Evolutionary conservation across 768 basidiomycete genomes (phyloP).

Genomic region (Mycena pura): DNA sequence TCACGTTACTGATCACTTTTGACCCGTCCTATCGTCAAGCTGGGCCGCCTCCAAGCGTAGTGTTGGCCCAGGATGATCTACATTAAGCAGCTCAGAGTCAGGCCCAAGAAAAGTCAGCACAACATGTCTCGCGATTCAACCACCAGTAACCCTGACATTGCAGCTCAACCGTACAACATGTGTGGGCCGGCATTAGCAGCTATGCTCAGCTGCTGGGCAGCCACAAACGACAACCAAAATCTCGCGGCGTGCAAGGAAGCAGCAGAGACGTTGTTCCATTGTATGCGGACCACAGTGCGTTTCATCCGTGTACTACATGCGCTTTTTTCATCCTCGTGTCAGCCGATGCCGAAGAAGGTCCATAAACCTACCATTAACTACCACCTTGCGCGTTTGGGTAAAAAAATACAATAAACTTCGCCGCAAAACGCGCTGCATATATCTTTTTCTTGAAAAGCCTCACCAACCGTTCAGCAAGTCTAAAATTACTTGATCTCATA

Average conservation of each 20-base stretch:
- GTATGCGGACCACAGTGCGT: slow-evolving; percentile 87
- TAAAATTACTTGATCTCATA: not conserved
- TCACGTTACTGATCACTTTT: slow-evolving; percentile 4
- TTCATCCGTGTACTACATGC: not conserved
- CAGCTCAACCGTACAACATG: slow-evolving; percentile 57
- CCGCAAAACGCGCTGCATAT: not conserved
- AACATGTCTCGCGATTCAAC: not conserved
- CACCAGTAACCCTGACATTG: not conserved
- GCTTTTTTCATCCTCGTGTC: slow-evolving; percentile 11
- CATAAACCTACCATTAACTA: slow-evolving; percentile 88
- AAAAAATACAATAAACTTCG: slow-evolving; percentile 67
- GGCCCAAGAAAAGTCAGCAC: slow-evolving; percentile 73
- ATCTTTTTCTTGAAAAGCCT: not conserved
- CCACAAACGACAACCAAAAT: slow-evolving; percentile 66
- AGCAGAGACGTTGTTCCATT: slow-evolving; percentile 70
- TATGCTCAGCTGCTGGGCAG: slow-evolving; percentile 91
- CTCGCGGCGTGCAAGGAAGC: slow-evolving; percentile 60
- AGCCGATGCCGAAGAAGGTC: slow-evolving; percentile 73
- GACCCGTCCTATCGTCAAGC: not conserved
- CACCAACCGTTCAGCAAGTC: not conserved
- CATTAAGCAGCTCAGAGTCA: slow-evolving; percentile 81
- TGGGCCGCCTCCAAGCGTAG: slow-evolving; percentile 8
- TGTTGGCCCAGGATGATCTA: slow-evolving; percentile 54
- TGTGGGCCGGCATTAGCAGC: slow-evolving; percentile 73
- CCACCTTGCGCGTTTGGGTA: slow-evolving; percentile 82